Percentiles rank a stretch among this genome's conserved stretches.
These are phyloP conservation scores for Rosa rugosa DNA, from an alignment of 306 rosid genomes.

Conservation along the genomic window DNA sequence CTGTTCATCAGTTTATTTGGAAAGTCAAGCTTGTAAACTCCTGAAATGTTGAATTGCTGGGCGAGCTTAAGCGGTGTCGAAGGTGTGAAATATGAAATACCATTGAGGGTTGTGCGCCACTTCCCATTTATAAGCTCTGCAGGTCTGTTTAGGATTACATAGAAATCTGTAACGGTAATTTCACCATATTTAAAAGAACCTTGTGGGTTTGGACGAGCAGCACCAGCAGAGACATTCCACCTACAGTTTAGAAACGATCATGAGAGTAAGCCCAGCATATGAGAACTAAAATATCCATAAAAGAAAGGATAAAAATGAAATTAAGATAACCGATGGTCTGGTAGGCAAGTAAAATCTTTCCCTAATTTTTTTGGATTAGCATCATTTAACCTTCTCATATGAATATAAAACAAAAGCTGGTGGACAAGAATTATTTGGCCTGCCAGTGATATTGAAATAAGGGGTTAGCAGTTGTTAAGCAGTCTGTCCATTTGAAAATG, in stretches of 20 bases:
- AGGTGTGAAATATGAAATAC: conserved; percentile 80
- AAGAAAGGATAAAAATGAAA: conserved; percentile 3
- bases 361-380: background rate
- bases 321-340: background rate
- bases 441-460: background rate
- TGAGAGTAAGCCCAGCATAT: conserved; percentile 10
- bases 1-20: conserved; percentile 75
- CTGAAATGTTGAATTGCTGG: conserved; percentile 67
- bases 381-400: background rate
- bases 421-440: background rate
- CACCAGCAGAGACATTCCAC: conserved; percentile 82
- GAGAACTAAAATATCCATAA: background rate
- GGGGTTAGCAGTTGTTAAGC: background rate
- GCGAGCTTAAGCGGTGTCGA: conserved; percentile 75
- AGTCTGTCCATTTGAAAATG: background rate
- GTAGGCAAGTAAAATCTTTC: background rate
- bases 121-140: conserved; percentile 72
- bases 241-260: conserved; percentile 39
- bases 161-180: conserved; percentile 69
- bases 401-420: background rate
- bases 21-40: conserved; percentile 75
- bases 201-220: conserved; percentile 90
- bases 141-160: conserved; percentile 64
- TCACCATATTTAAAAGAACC: conserved; percentile 81
- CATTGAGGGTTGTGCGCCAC: conserved; percentile 80